Evolutionary conservation across 768 basidiomycete species (phyloP), one percentile per base, ranked within the genome.

Genomic region (Collybiopsis luxurians): DNA sequence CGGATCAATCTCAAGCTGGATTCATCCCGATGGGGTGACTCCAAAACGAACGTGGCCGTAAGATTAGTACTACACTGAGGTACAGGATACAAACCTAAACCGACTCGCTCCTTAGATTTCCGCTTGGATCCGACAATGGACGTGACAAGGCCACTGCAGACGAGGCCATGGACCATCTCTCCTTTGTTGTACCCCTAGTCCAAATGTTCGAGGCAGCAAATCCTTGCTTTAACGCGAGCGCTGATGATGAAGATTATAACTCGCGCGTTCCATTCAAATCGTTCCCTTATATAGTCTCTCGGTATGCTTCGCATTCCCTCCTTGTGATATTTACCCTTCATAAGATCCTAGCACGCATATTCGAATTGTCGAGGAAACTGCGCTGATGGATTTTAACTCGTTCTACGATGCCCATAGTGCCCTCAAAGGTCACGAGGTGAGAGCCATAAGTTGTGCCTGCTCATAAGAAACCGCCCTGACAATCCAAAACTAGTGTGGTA

Each of bases 261-360:
- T 39, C 11, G 38, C 38, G 10, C 38, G 10, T 10, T 39, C 38
- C 11, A 9, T 24, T 24, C n/a, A 55, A 12, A 15, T 17, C 45
- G 23, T 30, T 50, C 23, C 55, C 55, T 48, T 39, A 48, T 49
- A 28, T 56, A 4, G 26, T 36, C 15, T 50, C 55, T 12, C n/a
- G 55, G 55, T 56, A n/a, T 5, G 55, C 19, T 19, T 34, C 11
- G 27, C 15, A 5, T 7, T 13, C 38, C 36, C 9, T 34, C 38
- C 17, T 24, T 40, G 5, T 7, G 10, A 6, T 13, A 9, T 21
- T 7, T 15, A 7, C 7, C 19, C 13, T 34, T 34, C 13, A 5
- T 34, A 13, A 34, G 31, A 34, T 34, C 4, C 24, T 31, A 52
- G 49, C 2, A 51, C 49, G 9, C 56, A 57, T 17, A 36, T 52